These are phyloP conservation scores for Pythium brassicae DNA, from an alignment of 352 stramenopile species.

Conservation along the genomic window DNA sequence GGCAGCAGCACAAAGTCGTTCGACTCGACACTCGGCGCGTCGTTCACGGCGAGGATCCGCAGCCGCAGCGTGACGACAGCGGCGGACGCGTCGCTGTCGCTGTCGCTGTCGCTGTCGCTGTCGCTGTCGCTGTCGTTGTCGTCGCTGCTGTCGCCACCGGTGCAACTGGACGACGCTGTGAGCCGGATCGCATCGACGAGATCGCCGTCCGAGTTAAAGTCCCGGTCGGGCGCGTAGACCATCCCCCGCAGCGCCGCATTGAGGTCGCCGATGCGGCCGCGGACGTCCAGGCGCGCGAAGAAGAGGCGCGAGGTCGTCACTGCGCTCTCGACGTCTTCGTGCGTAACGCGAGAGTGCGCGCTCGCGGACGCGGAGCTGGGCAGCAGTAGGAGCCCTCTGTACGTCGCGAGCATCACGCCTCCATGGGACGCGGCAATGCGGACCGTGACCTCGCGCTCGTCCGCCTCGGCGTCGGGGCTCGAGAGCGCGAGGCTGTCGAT, in stretches of 20 bases:
- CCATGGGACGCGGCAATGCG: slow-evolving; percentile 30
- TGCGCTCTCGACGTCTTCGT: slow-evolving; percentile 8
- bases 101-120: neutral
- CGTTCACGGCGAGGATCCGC: slow-evolving; percentile 26
- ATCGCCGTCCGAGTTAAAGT: slow-evolving; percentile 48
- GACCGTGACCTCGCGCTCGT: slow-evolving; percentile 30
- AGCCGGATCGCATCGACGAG: slow-evolving; percentile 29
- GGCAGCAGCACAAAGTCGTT: slow-evolving; percentile 22
- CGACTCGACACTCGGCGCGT: slow-evolving; percentile 28
- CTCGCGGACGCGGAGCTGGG: slow-evolving; percentile 13
- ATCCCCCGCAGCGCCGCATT: slow-evolving; percentile 48
- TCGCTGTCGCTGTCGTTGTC: neutral
- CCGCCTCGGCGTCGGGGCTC: slow-evolving; percentile 26
- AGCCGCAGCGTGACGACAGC: slow-evolving; percentile 17
- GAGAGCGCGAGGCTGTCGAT: slow-evolving; percentile 27
- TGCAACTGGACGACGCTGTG: slow-evolving; percentile 4
- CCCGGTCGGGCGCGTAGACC: slow-evolving; percentile 40
- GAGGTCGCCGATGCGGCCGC: slow-evolving; percentile 30
- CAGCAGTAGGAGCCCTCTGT: slow-evolving; percentile 30
- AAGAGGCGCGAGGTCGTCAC: slow-evolving; percentile 33
- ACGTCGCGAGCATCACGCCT: slow-evolving; percentile 52
- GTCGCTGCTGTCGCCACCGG: neutral
- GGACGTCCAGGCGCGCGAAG: slow-evolving; percentile 28
- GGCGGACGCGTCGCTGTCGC: neutral
- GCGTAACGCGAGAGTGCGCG: too few relatives aligned